Evolutionary conservation across 2,329 filamentous ascomycete genomes (phyloP), one percentile per base, ranked within the genome.

Genomic region (Alternaria hordeiaustralica): DNA sequence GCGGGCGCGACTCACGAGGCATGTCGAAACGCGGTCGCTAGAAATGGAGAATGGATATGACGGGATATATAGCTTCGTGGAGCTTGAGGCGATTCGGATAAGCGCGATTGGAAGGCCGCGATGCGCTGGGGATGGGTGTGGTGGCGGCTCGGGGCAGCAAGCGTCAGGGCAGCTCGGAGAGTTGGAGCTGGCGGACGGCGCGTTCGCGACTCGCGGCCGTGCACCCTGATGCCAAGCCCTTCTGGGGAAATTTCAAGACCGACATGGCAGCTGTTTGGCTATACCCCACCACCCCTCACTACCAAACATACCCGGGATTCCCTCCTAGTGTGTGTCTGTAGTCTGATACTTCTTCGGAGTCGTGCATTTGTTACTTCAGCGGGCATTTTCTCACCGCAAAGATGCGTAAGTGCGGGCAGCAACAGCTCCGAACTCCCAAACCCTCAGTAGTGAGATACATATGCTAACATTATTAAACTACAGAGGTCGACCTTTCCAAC

Each of bases 401-500:
- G 66, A 81, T 81, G 79, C 75, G 80, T 81, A 77, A 73, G 79
- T 63, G 26, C 47, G 62, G 63, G 58, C 66, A 64, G 49, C 70
- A 63, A 43, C 44, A 55, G 30, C 53, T 58, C 33, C 26, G 66
- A 70, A 67, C 41, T 66, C 63, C 60, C 7, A 18, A 55, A 21
- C 26, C 51, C 44, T 25, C 36, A n/a, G 20, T 21, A 51, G 23
- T 49, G 20, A 36, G 28, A 13, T 23, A 23, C 7, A 51, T 18
- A 65, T 57, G 68, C 72, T 80, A 50, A 75, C 65, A 55, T 43
- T 73, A 72, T 71, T 75, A 65, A 46, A 46, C 33, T 69, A 46
- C 77, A 94, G 92, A 95, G 84, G 85, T 95, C 80, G 92, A 95
- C 84, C 85, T 94, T 83, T 91, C 90, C 68, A 93, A 94, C 81